A percentile compares a stretch with the other conserved stretches of the same genome.
Conservation (phyloP, 345 rosid species). For the Arabidopsis suecica region DNA sequence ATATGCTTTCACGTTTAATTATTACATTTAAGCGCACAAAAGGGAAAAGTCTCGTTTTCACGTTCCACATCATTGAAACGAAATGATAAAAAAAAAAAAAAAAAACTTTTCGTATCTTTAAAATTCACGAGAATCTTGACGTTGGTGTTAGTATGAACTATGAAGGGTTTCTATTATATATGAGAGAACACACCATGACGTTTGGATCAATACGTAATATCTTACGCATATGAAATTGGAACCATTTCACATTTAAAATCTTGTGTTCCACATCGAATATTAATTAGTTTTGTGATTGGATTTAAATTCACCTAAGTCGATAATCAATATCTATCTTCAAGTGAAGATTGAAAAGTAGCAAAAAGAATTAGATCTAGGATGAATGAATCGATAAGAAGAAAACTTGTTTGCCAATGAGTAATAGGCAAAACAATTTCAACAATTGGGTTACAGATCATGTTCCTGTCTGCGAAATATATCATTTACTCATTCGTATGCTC, state of each 20-base stretch:
- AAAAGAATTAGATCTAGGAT: too few species aligned
- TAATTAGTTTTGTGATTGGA: background rate
- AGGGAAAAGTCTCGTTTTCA: constrained; percentile 19
- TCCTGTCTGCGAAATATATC: too few species aligned
- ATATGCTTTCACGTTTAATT: background rate
- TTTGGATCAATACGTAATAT: constrained; percentile 25
- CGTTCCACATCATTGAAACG: background rate
- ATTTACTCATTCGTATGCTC: too few species aligned
- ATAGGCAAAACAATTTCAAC: too few species aligned
- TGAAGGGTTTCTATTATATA: too few species aligned
- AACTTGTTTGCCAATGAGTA: too few species aligned
- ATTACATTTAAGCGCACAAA: background rate
- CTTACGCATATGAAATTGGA: background rate
- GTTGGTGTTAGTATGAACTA: too few species aligned
- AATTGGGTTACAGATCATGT: too few species aligned
- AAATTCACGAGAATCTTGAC: constrained; percentile 28
- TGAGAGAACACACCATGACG: constrained; percentile 32
- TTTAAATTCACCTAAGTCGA: background rate
- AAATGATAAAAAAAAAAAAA: background rate
- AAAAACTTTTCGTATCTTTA: background rate
- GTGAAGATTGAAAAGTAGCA: too few species aligned
- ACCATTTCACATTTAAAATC: background rate
- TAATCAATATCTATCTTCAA: background rate
- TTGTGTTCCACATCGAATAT: background rate
- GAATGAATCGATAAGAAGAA: too few species aligned